These are phyloP conservation scores for Arthrocladium fulminans DNA, from an alignment of 2,329 filamentous ascomycete species.

Conservation along the genomic window DNA sequence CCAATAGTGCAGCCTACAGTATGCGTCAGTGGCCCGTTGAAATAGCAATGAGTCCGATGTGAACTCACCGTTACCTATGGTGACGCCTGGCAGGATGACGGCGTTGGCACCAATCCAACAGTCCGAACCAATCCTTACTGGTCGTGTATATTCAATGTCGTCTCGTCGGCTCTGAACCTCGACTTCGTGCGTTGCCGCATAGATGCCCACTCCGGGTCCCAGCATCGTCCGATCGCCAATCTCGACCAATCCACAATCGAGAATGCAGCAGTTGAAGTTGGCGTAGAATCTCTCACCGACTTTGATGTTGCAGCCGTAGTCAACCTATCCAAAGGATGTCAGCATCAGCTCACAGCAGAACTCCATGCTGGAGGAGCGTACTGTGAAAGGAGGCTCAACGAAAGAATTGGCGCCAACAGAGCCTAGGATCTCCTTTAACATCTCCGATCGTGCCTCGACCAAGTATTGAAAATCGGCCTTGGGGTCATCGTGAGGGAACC, in stretches of 20 bases:
- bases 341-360: too few species aligned
- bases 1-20: conserved; percentile 33
- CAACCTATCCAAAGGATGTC: conserved; percentile 24
- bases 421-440: conserved; percentile 46
- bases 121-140: conserved; percentile 41
- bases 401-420: conserved; percentile 32
- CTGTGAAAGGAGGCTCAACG: conserved; percentile 40
- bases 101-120: conserved; percentile 43
- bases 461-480: conserved; percentile 37
- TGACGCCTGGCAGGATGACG: conserved; percentile 36
- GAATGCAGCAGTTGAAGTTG: conserved; percentile 27
- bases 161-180: conserved; percentile 41
- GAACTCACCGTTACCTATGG: conserved; percentile 27
- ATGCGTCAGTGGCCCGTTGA: not conserved
- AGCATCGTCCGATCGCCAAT: conserved; percentile 46
- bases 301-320: conserved; percentile 58
- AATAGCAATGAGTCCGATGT: too few species aligned
- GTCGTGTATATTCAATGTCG: conserved; percentile 42
- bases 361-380: too few species aligned
- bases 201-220: conserved; percentile 45
- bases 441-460: conserved; percentile 33
- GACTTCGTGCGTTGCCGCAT: conserved; percentile 45
- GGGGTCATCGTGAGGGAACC: conserved; percentile 35
- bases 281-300: conserved; percentile 57
- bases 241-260: conserved; percentile 45